Percentiles rank a stretch among this genome's conserved stretches.
These are phyloP conservation scores for Ophiostoma tasmaniense DNA, from an alignment of 2,329 filamentous ascomycete genomes.

Conservation along the genomic window DNA sequence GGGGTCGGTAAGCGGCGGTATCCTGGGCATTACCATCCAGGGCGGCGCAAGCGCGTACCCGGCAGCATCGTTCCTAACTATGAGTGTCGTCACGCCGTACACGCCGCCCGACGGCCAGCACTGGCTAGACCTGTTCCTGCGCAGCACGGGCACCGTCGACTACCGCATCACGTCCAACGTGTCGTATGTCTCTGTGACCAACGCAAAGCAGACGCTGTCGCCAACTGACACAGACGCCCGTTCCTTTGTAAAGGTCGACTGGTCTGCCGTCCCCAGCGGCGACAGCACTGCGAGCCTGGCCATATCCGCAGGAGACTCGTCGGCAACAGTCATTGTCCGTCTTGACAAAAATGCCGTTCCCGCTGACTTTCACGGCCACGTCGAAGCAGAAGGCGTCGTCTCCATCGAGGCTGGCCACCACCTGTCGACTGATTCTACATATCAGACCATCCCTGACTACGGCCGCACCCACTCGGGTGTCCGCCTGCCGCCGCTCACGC, in stretches of 20 bases:
- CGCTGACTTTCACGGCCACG: not conserved
- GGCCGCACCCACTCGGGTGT: constrained; percentile 52
- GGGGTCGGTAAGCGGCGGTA: too few species aligned
- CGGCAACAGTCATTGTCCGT: not conserved
- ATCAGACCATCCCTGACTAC: constrained; percentile 45
- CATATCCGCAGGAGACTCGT: not conserved
- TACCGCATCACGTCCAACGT: not conserved
- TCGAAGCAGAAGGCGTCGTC: not conserved
- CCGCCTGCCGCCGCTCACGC: constrained; percentile 34
- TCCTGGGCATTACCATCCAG: too few species aligned
- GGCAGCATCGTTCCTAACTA: too few species aligned
- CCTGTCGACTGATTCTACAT: constrained; percentile 25
- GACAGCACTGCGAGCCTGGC: not conserved
- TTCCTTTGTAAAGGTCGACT: not conserved
- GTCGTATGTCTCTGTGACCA: not conserved
- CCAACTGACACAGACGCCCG: not conserved
- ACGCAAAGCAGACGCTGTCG: not conserved
- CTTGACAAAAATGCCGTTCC: not conserved
- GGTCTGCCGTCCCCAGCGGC: not conserved
- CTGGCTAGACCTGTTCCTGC: not conserved
- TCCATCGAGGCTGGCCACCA: not conserved
- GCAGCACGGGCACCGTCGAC: not conserved
- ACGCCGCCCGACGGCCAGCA: too few species aligned
- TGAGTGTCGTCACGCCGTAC: too few species aligned
- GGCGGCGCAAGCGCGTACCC: too few species aligned